phyloP scores from a whole-genome alignment of 2,329 filamentous ascomycete species.

The Diaporthe humulicola region DNA sequence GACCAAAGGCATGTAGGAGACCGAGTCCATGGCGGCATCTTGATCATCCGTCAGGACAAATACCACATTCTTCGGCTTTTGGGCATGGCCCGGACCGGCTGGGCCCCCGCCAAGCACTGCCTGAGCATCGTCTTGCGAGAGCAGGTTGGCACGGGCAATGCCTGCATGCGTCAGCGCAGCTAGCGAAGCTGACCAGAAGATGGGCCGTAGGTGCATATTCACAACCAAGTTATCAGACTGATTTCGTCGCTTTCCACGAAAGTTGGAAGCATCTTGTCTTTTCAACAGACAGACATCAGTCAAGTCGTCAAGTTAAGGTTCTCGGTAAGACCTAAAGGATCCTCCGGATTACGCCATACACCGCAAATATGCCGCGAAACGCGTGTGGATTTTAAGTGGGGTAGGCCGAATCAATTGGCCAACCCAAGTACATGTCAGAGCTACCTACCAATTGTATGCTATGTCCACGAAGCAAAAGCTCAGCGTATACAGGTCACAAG shows the following conservation, averaged over 20 bases:
- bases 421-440: neutral
- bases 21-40: conserved; percentile 71
- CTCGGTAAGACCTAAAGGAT: neutral
- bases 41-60: conserved; percentile 79
- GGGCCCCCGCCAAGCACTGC: conserved; percentile 13
- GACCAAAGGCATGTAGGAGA: conserved; percentile 71
- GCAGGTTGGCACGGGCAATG: conserved; percentile 11
- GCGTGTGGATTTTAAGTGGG: neutral
- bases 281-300: neutral
- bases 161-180: neutral
- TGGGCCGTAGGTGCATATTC: conserved; percentile 23
- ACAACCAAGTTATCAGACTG: neutral
- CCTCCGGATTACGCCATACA: conserved; percentile 25
- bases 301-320: neutral
- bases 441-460: neutral
- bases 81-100: neutral
- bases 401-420: neutral
- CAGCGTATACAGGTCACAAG: too few relatives aligned
- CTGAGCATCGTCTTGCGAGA: conserved; percentile 18
- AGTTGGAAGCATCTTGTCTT: neutral
- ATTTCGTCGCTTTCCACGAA: too few relatives aligned
- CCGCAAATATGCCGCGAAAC: conserved; percentile 24
- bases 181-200: conserved; percentile 26
- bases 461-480: neutral
- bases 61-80: conserved; percentile 64